Evolutionary conservation across 2,329 filamentous ascomycete species (phyloP).

Genomic region (Didymella segeticola): DNA sequence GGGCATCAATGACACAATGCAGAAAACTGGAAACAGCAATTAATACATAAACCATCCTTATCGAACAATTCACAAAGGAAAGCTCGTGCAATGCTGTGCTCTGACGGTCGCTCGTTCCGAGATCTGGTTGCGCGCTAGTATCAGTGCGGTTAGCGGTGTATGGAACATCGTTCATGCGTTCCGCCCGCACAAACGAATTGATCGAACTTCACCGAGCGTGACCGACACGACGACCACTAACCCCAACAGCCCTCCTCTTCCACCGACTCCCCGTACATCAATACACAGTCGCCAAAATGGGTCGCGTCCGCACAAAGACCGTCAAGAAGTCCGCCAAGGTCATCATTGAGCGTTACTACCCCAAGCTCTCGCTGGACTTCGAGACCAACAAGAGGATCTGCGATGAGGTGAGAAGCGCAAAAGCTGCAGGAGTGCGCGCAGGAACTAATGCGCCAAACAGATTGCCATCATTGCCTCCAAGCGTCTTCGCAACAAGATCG

Average conservation of each 20-base stretch:
- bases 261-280: conserved; percentile 29
- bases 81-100: too few species aligned
- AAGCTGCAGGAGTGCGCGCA: conserved; percentile 29
- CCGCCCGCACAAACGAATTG: conserved; percentile 24
- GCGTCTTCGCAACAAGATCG: conserved; percentile 93
- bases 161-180: neutral
- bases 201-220: neutral
- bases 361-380: conserved; percentile 98
- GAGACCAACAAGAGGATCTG: conserved; percentile 99
- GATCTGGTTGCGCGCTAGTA: neutral
- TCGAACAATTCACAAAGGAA: too few species aligned
- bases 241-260: conserved; percentile 36
- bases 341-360: conserved; percentile 88
- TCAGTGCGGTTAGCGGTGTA: neutral
- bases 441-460: conserved; percentile 66
- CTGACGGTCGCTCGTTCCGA: neutral
- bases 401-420: conserved; percentile 70
- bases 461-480: conserved; percentile 99
- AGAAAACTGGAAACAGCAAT: too few species aligned
- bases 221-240: conserved; percentile 38
- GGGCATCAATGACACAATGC: neutral
- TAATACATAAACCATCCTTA: too few species aligned
- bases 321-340: conserved; percentile 95
- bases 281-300: conserved; percentile 55
- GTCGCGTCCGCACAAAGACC: conserved; percentile 68